Conservation (phyloP, 768 basidiomycete genomes). For the Astraeus odoratus region DNA sequence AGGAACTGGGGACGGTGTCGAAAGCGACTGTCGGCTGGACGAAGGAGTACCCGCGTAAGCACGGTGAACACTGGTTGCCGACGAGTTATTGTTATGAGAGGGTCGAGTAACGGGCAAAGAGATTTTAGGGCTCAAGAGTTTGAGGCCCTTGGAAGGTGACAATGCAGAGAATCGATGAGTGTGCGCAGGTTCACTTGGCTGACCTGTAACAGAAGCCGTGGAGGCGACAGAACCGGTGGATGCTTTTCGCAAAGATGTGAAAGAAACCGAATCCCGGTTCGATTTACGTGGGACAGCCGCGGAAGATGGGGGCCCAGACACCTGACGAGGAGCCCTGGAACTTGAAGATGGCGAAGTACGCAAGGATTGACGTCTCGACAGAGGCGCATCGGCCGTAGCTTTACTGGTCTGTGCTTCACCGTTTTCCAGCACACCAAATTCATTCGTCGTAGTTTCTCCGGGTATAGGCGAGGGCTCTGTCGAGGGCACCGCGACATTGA, state of each 20-base stretch:
- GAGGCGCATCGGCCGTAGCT: constrained; percentile 25
- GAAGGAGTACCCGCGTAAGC: constrained; percentile 56
- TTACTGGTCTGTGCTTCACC: constrained; percentile 45
- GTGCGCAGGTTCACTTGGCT: constrained; percentile 33
- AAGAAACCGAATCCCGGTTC: constrained; percentile 75
- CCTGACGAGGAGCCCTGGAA: constrained; percentile 63
- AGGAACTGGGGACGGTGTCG: constrained; percentile 80
- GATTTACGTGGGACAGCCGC: constrained; percentile 53
- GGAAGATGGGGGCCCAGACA: constrained; percentile 38
- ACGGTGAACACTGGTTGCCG: constrained; percentile 40
- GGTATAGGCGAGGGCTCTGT: constrained; percentile 57
- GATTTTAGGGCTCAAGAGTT: constrained; percentile 74
- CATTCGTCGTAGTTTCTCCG: constrained; percentile 44
- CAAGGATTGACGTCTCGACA: constrained; percentile 46
- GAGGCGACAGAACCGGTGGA: constrained; percentile 79
- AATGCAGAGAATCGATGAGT: constrained; percentile 72
- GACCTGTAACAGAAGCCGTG: constrained; percentile 44
- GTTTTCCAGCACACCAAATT: constrained; percentile 77
- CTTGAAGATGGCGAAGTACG: constrained; percentile 57
- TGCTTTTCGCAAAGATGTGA: constrained; percentile 71
- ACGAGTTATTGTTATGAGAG: constrained; percentile 34
- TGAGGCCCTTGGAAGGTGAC: constrained; percentile 79
- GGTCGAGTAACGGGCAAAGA: constrained; percentile 51
- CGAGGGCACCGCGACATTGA: constrained; percentile 51
- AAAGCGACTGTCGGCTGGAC: constrained; percentile 67